Evolutionary conservation across 805 yeast species (phyloP), one percentile per base, ranked within the genome.

Genomic region (Lipomyces chichibuensis): DNA sequence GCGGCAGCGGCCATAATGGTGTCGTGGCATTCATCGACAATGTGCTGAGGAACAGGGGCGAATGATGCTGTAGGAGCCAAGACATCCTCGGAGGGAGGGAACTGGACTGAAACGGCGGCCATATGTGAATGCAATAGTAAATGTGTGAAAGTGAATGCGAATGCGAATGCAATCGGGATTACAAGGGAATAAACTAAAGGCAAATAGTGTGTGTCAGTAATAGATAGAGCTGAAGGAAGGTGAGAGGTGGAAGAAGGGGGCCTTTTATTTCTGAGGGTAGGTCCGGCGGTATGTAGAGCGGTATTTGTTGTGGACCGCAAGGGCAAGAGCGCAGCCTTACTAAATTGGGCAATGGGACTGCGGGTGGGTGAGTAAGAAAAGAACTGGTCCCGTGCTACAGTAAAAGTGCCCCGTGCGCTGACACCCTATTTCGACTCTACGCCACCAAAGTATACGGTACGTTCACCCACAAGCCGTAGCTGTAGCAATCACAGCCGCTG

Each of bases 11-110:
- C 5, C 32, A 29, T 29, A 29, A 49, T 25, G 27, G 33, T 7
- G n/a, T 2, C 29, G 76, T 80, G 64, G 72, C 80, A 11, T 14
- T 25, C 29, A 52, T 25, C 55, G 1, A 52, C 55, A 20, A 52
- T 20, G 33, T 6, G 25, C 46, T 35, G 51, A 20, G 49, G 4
- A 4, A 3, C 9, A 23, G 29, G 43, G 43, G 27, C 11, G 59
- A 32, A 39, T n/a, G 53, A 5, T n/a, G 58, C 25, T 1, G 61
- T 29, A 3, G 62, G 25, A 14, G 20, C 32, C 37, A 39, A 20
- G 53, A 27, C 27, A n/a, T n/a, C 55, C 11, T 25, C 61, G 9
- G 29, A 27, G 58, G 23, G 60, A 29, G 35, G 14, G 60, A 39
- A 9, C 32, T 17, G n/a, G 56, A 29, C 29, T 20, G 64, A 39